Evolutionary conservation across 345 rosid species (phyloP).

Genomic region (Salix exigua): DNA sequence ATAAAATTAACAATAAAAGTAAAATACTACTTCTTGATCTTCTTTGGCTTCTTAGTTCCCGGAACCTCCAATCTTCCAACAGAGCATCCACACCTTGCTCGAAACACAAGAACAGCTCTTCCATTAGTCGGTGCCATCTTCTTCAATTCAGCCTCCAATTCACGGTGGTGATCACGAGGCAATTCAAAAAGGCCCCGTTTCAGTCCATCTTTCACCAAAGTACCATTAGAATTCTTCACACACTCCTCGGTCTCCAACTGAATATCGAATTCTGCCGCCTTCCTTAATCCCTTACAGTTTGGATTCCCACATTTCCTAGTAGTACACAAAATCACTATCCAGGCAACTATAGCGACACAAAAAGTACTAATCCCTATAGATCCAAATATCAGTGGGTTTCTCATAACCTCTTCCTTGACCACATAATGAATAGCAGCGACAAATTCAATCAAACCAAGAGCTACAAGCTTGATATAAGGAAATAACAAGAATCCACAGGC

Average conservation of each 20-base stretch:
- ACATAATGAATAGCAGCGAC: constrained; percentile 39
- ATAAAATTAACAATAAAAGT: constrained; percentile 7
- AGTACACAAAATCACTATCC: constrained; percentile 55
- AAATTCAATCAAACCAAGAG: constrained; percentile 36
- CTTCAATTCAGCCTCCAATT: constrained; percentile 67
- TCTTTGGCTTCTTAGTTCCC: constrained; percentile 71
- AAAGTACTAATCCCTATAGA: constrained; percentile 60
- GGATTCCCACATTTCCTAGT: constrained; percentile 75
- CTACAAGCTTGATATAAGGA: constrained; percentile 53
- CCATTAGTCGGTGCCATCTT: constrained; percentile 83
- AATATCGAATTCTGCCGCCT: constrained; percentile 79
- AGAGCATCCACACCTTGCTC: constrained; percentile 59
- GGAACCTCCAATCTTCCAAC: constrained; percentile 86
- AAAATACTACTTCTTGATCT: constrained; percentile 65
- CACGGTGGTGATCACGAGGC: constrained; percentile 67
- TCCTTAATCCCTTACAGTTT: constrained; percentile 74
- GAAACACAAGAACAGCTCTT: constrained; percentile 58
- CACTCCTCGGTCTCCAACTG: constrained; percentile 90
- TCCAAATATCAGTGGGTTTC: constrained; percentile 61
- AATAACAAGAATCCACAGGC: constrained; percentile 73
- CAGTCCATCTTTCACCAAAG: constrained; percentile 36
- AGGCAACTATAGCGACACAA: constrained; percentile 57
- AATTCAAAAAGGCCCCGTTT: constrained; percentile 61
- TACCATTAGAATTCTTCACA: constrained; percentile 50
- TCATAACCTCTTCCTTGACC: constrained; percentile 58